Percentiles rank a stretch among this genome's conserved stretches.
These are phyloP conservation scores for Pichia sp. DNA, from an alignment of 1,139 yeast species.

Conservation along the genomic window DNA sequence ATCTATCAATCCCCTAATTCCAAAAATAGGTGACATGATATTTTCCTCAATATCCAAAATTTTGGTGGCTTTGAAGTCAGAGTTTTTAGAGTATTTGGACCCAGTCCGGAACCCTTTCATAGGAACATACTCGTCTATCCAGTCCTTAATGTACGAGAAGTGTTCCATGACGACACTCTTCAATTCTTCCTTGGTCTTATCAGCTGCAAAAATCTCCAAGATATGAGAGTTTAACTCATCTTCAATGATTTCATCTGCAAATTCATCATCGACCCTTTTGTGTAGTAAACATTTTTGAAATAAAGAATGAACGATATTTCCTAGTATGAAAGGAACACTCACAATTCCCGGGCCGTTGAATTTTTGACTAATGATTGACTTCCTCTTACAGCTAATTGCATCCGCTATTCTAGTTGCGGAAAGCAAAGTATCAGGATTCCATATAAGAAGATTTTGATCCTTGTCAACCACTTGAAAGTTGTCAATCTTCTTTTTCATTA, in stretches of 20 bases:
- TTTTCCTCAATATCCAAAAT: slow-evolving; percentile 84
- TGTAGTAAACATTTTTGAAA: slow-evolving; percentile 60
- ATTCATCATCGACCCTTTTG: slow-evolving; percentile 36
- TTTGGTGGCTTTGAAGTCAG: slow-evolving; percentile 49
- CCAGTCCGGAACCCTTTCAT: slow-evolving; percentile 17
- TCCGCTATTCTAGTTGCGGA: slow-evolving; percentile 81
- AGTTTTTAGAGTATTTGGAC: slow-evolving; percentile 16
- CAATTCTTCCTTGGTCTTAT: slow-evolving; percentile 42
- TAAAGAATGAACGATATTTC: slow-evolving; percentile 71
- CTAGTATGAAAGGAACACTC: slow-evolving; percentile 59
- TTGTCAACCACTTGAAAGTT: slow-evolving; percentile 43
- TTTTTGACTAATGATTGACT: slow-evolving; percentile 53
- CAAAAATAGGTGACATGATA: slow-evolving; percentile 86
- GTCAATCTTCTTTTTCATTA: slow-evolving; percentile 31
- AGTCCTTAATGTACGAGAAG: slow-evolving; percentile 50
- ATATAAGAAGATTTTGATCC: slow-evolving; percentile 54
- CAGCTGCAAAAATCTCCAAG: slow-evolving; percentile 52
- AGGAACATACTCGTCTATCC: slow-evolving; percentile 48
- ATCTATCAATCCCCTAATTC: slow-evolving; percentile 87
- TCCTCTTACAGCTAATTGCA: slow-evolving; percentile 65
- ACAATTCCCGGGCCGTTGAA: slow-evolving; percentile 50
- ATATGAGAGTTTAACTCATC: slow-evolving; percentile 36
- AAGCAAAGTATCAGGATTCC: slow-evolving; percentile 78
- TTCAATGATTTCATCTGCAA: slow-evolving; percentile 40
- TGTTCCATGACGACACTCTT: slow-evolving; percentile 42